Percentiles rank a stretch among this genome's conserved stretches.
phyloP scores from a whole-genome alignment of 257 asterid species.

The Gynochthodes officinalis region DNA sequence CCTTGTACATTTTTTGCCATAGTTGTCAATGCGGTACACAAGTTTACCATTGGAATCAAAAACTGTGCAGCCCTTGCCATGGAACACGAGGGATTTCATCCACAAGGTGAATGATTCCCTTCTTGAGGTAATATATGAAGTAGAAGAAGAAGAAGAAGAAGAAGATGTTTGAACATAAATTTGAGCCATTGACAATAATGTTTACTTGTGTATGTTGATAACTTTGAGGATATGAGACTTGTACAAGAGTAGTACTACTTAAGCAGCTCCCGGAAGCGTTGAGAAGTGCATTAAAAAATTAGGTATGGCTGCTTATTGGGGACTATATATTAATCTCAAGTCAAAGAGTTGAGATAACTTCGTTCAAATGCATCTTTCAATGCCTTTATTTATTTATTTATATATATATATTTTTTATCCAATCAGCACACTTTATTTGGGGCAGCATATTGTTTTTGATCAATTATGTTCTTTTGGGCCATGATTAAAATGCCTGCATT shows the following conservation, averaged over 20 bases:
- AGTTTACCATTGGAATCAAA: conserved; percentile 44
- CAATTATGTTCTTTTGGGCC: neutral
- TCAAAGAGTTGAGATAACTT: conserved; percentile 8
- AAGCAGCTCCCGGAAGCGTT: conserved; percentile 5
- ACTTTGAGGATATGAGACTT: neutral
- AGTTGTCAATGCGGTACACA: conserved; percentile 60
- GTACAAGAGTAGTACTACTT: neutral
- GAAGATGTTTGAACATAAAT: conserved; percentile 29
- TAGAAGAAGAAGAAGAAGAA: conserved; percentile 11
- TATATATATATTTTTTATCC: neutral
- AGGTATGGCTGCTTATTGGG: neutral
- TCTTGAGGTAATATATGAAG: conserved; percentile 25
- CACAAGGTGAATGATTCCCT: conserved; percentile 55
- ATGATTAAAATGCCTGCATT: conserved; percentile 8
- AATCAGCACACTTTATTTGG: neutral
- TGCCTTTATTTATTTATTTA: too few species aligned
- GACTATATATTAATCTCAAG: neutral
- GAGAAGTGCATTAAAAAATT: neutral
- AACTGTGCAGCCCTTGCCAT: conserved; percentile 63
- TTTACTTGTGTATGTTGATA: too few species aligned
- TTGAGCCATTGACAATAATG: conserved; percentile 33
- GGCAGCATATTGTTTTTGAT: neutral
- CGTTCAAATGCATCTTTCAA: conserved; percentile 9
- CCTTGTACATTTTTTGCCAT: conserved; percentile 33
- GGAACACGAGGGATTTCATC: conserved; percentile 69